Evolutionary conservation across 208 protist genomes (phyloP), one percentile per base, ranked within the genome.

Genomic region (Wallacemonas collosoma): DNA sequence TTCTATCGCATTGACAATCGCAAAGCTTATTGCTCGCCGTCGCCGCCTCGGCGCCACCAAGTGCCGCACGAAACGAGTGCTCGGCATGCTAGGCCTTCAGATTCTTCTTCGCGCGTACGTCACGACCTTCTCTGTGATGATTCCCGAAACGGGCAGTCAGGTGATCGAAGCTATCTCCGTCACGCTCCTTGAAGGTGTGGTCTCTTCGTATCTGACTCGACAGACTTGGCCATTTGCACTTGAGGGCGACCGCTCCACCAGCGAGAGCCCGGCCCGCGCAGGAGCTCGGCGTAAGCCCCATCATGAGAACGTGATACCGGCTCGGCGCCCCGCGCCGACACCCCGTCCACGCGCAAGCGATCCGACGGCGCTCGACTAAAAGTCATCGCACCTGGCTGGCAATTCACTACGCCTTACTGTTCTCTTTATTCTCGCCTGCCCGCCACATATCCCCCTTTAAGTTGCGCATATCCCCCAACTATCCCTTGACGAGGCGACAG

Each of bases 91-190:
- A 48, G 58, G 81, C 0, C 45, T 82, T 2, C 91, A 94, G 56
- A 41, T 93, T 3, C 9, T 94, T 2, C 70, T 94, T 38, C 85
- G 91, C 11, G 88, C 89, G 3, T 86, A 85, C 70, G 79, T 90
- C 57, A 76, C 83, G 0, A 87, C 83, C 38, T 96, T 93, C 65
- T 91, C 89, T 9, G 75, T 94, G n/a, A 89, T 91, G 79, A 79
- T 96, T 53, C 91, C 91, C 1, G 82, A 89, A 62, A 75, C 76
- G n/a, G 81, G 71, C 40, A 69, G 51, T 6, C 82, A 93, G 71
- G 74, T 75, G 11, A 2, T 92, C 1, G 73, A 81, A 48, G 79
- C 91, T 2, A 64, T 92, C 15, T 14, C 87, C 48, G 43, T 81
- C 17, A 80, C 78, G 1, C 53, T 88, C 14, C 55, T 93, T 40